phyloP scores from a whole-genome alignment of 1,139 yeast species.

The Yamadazyma songkhlaensis region DNA sequence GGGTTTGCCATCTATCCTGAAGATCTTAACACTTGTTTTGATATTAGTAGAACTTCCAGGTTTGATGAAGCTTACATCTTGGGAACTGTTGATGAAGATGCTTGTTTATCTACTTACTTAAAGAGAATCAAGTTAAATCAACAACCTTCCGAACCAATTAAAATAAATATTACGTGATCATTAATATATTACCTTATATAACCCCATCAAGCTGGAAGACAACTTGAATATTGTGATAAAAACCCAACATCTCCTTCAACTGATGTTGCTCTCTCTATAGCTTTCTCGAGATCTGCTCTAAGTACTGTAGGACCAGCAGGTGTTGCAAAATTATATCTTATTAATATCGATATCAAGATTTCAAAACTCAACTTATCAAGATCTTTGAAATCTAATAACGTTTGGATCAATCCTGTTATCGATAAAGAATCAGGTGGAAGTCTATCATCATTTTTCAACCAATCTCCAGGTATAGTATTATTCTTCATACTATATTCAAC shows the following conservation, averaged over 20 bases:
- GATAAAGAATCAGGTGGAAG: slow-evolving; percentile 6
- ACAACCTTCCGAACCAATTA: too few relatives aligned
- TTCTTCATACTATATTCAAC: slow-evolving; percentile 1
- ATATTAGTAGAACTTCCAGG: slow-evolving; percentile 1
- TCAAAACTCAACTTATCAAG: slow-evolving; percentile 4
- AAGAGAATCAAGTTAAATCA: not conserved
- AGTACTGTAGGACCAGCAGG: slow-evolving; percentile 7
- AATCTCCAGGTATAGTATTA: slow-evolving; percentile 4
- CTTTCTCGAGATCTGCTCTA: slow-evolving; percentile 2
- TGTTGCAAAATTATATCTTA: slow-evolving; percentile 6
- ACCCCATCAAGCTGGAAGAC: too few relatives aligned
- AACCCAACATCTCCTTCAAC: not conserved
- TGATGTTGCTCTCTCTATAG: slow-evolving; percentile 2
- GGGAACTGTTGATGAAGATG: slow-evolving; percentile 5
- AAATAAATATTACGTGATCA: too few relatives aligned
- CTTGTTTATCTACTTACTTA: slow-evolving; percentile 3
- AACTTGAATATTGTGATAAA: not conserved
- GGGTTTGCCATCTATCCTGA: slow-evolving; percentile 7
- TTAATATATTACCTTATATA: too few relatives aligned
- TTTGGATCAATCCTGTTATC: slow-evolving; percentile 5
- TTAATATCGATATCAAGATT: not conserved
- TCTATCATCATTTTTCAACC: slow-evolving; percentile 7
- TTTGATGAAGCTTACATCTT: slow-evolving; percentile 7
- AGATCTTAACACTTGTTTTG: slow-evolving; percentile 3
- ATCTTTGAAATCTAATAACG: slow-evolving; percentile 1